Base-by-base conservation (phyloP, 495 filamentous ascomycete species). In the Melanomma pulvis-pyrius region DNA sequence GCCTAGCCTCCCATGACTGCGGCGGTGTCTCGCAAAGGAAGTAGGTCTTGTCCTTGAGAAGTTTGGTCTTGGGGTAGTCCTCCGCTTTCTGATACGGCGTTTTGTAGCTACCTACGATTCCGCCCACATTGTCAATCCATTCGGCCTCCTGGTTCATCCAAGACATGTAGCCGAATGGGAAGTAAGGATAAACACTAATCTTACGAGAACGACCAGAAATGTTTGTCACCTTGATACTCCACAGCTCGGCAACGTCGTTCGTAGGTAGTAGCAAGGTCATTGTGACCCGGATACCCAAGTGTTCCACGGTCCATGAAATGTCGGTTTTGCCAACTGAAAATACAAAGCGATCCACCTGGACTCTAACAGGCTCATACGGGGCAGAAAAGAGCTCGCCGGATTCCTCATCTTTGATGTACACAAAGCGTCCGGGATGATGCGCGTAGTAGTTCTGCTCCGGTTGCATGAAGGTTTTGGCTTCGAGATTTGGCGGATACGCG, bases 131-230 rank as follows among this genome's bases (percentile, higher is more conserved):
- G 19, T 67, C 12, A 36, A 78, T 74, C 75, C 79, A 84, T 60
- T 82, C 80, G 50, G 79, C 83, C 30, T 79, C 80, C 68, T 85
- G 83, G 74, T 83, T 84, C 82, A 85, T 85, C 83, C 83, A 85
- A 34, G 83, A 84, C 81, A 83, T 83, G 75, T 84, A 84, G 28
- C 83, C 83, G 63, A 84, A 79, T 49, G 81, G 78, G 75, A 85
- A 85, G 70, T 83, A 83, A 2, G 83, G 82, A 53, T 82, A 83
- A 50, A 85, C 75, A 70, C 80, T 81, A 70, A 85, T 70, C 51
- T 74, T 78, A 32, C 83, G 77, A 5, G 75, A 70, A 17, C 75
- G 75, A 46, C 66, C 70, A 11, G 80, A 79, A 24, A 85, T 50
- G 67, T 85, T 85, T 48, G 80, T 80, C 47, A 85, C 80, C 67